Conservation (phyloP, 768 basidiomycete genomes). For the Clavaria fumosa region DNA sequence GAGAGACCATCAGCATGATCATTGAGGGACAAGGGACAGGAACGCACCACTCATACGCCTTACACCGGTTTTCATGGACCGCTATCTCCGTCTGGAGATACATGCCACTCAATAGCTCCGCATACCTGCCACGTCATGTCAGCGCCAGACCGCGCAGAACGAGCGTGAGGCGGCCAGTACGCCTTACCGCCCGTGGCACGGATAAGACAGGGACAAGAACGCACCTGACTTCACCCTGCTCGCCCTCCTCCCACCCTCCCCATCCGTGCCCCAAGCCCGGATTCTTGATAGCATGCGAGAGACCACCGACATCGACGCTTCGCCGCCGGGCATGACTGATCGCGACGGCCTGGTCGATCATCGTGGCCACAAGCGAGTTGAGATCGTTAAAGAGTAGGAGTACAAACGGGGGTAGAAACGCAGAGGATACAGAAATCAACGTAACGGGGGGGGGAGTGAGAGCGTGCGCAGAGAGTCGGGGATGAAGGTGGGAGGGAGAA, state of each 20-base stretch:
- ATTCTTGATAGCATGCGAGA: constrained; percentile 61
- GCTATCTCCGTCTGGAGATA: constrained; percentile 62
- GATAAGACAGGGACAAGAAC: constrained; percentile 14
- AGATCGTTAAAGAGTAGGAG: neutral
- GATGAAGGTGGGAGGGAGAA: constrained; percentile 10
- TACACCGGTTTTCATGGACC: constrained; percentile 46
- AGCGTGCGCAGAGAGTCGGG: constrained; percentile 8
- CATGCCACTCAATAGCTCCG: constrained; percentile 77
- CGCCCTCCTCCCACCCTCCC: constrained; percentile 30
- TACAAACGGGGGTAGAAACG: neutral
- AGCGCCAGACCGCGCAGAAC: too few species aligned
- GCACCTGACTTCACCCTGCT: constrained; percentile 33
- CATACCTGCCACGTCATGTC: constrained; percentile 30
- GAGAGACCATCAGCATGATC: constrained; percentile 3
- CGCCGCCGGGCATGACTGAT: constrained; percentile 30
- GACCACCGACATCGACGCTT: constrained; percentile 82
- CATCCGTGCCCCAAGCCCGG: constrained; percentile 54
- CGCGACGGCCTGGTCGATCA: neutral
- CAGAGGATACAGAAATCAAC: neutral
- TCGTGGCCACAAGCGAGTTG: neutral
- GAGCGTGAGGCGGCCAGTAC: neutral
- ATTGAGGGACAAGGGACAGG: too few species aligned
- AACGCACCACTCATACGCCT: too few species aligned
- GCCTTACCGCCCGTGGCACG: neutral
- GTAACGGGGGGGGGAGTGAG: neutral